Evolutionary conservation across 2,329 filamentous ascomycete genomes (phyloP), one percentile per base, ranked within the genome.

Genomic region (Didymella keratinophila): DNA sequence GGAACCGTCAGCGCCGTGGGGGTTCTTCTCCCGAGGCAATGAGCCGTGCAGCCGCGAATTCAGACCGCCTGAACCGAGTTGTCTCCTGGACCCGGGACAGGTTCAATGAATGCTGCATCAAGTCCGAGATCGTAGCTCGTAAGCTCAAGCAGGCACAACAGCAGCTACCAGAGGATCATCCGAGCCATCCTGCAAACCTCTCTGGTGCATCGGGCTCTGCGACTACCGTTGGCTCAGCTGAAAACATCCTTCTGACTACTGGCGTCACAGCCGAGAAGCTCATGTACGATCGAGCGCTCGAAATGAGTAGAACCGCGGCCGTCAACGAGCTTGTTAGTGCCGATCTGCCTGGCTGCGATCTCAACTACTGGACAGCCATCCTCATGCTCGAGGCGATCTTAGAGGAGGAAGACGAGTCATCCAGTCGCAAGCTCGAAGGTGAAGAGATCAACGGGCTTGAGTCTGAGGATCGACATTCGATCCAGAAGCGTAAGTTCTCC

Each of bases 31-130:
- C 79, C 63, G 77, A 82, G 12, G 70, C 78, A 11, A 56, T 67
- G 16, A 68, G 69, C 39, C 73, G 74, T 47, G 65, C 75, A 28
- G 74, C 75, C n/a, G 78, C 81, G 27, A 72, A 79, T n/a, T 84
- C 86, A 2, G 84, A 86, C 46, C 88, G 93, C 47, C 92, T 99
- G 76, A 97, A 97, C 72, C 90, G 89, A 39, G 92, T 96, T 9
- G 95, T 99, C 0, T 94, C 97, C 76, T 99, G 94, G 95, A 89
- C 96, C 54, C 91, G 95, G 32, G 86, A 84, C 65, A 91, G 94
- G 5, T 99, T 99, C 83, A 99, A 99, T 73, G 95, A 98, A 75
- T 95, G 96, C 37, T 81, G 98, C 60, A 93, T 97, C 78, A 99
- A 99, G 80, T 93, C 93, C 0, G 94, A 98, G 71, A 85, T 97